Conservation (phyloP, 352 stramenopile species). For the Phytopythium mirpurense region DNA sequence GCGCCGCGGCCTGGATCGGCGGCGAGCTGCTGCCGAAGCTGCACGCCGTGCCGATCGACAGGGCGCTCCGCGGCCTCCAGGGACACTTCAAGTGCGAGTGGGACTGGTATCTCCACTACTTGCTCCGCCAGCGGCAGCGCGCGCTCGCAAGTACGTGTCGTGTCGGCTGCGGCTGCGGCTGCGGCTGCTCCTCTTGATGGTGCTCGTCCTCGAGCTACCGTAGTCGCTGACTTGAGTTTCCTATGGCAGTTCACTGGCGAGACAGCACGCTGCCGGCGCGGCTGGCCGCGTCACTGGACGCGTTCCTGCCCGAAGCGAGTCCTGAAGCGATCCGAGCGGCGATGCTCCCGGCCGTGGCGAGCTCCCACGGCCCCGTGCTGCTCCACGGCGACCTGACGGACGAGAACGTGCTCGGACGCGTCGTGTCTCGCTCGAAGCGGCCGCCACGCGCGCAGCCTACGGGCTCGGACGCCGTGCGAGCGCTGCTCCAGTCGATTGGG, state of each 20-base stretch:
- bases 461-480: conserved; percentile 13
- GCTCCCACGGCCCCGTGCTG: conserved; percentile 36
- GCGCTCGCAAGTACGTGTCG: conserved; percentile 58
- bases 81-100: conserved; percentile 61
- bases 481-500: conserved; percentile 34
- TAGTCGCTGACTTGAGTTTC: conserved; percentile 3
- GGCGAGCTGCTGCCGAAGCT: conserved; percentile 50
- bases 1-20: conserved; percentile 57
- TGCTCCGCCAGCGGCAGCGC: conserved; percentile 59
- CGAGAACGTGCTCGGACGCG: conserved; percentile 70
- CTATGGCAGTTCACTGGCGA: conserved; percentile 47
- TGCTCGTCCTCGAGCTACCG: no score
- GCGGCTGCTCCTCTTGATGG: neutral
- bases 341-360: conserved; percentile 32
- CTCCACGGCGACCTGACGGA: conserved; percentile 83
- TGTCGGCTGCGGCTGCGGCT: neutral
- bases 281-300: conserved; percentile 52
- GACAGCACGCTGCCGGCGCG: conserved; percentile 52
- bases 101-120: conserved; percentile 81
- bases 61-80: conserved; percentile 38
- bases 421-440: conserved; percentile 8
- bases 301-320: conserved; percentile 42
- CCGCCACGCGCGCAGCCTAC: neutral
- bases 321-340: conserved; percentile 20
- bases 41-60: conserved; percentile 49